Evolutionary conservation across 108 stramenopile species (phyloP), one percentile per base, ranked within the genome.

Genomic region (Pelagomonas calceolata): DNA sequence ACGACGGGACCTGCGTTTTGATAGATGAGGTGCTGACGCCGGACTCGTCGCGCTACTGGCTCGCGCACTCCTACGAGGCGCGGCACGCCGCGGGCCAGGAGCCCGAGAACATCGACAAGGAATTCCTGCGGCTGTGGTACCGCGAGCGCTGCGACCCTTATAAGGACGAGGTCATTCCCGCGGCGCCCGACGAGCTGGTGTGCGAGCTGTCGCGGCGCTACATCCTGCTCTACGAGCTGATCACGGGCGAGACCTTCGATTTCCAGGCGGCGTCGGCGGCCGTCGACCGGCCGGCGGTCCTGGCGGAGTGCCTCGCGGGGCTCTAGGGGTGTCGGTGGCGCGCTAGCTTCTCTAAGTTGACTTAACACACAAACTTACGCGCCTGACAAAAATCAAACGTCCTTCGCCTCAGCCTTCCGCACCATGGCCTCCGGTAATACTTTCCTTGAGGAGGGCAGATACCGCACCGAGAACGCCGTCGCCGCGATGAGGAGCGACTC

Each of bases 21-120:
- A 93, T 99, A 67, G 98, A 99, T 70, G 98, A 99, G 81, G 91
- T 99, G 3, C 92, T 94, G 72, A 99, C 98, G 5, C 98, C 98
- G 35, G 98, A 99, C 78, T 96, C 95, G 31, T 93, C 92, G 34
- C 86, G 98, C 5, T 99, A 96, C 77, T 99, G 98, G 98, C 67
- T 99, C 44, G 87, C 90, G 0, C 83, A 84, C 32, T 88, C 93
- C 18, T 96, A 97, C 73, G 81, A 85, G 66, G 88, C 87, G 43
- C 81, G 91, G 37, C 84, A 94, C 34, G 84, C 85, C 0, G 83
- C 76, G 0, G 94, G 94, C n/a, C 73, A 84, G 64, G 94, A 95
- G 68, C 98, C 98, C 29, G 95, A 97, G 72, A 97, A 97, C 76
- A 95, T 99, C 70, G 98, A 99, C 76, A 99, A 99, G 81, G 98